Percentiles rank a stretch among this genome's conserved stretches.
Evolutionary conservation across 192 early-diverging fungal genomes (phyloP).

Genomic region (Spinellus fusiger): DNA sequence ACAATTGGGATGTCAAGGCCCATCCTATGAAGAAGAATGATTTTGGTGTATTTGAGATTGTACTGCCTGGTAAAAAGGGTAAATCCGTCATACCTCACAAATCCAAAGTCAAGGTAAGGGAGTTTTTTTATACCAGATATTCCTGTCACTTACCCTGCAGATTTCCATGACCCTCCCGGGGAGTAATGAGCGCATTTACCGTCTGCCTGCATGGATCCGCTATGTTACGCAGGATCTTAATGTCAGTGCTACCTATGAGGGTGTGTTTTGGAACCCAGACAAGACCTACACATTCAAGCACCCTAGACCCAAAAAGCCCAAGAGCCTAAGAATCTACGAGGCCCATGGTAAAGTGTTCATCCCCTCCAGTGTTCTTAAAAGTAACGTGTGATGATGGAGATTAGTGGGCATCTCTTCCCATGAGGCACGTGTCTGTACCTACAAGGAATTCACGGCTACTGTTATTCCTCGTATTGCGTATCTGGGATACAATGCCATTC

Average conservation of each 20-base stretch:
- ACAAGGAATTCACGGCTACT: slow-evolving; percentile 83
- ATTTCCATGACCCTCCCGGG: slow-evolving; percentile 68
- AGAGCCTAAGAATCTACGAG: slow-evolving; percentile 81
- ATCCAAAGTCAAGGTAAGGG: slow-evolving; percentile 76
- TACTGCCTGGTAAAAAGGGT: slow-evolving; percentile 58
- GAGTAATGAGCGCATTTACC: slow-evolving; percentile 70
- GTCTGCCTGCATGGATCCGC: slow-evolving; percentile 85
- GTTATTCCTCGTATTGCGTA: slow-evolving; percentile 81
- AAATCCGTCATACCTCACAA: slow-evolving; percentile 72
- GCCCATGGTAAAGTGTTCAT: slow-evolving; percentile 64
- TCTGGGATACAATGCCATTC: slow-evolving; percentile 78
- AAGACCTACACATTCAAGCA: slow-evolving; percentile 75
- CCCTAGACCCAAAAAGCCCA: slow-evolving; percentile 60
- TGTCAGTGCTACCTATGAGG: slow-evolving; percentile 81
- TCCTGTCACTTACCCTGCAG: no score
- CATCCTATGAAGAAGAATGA: slow-evolving; percentile 75
- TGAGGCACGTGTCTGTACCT: slow-evolving; percentile 78
- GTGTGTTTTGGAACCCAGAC: slow-evolving; percentile 90
- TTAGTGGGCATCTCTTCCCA: slow-evolving; percentile 88
- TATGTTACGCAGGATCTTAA: slow-evolving; percentile 81
- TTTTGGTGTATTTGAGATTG: slow-evolving; percentile 80
- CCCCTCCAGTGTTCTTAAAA: neutral
- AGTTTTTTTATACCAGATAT: neutral
- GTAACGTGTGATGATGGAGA: neutral
- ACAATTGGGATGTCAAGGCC: slow-evolving; percentile 73